These are phyloP conservation scores for Neurospora hispaniola DNA, from an alignment of 495 filamentous ascomycete species.

Conservation along the genomic window DNA sequence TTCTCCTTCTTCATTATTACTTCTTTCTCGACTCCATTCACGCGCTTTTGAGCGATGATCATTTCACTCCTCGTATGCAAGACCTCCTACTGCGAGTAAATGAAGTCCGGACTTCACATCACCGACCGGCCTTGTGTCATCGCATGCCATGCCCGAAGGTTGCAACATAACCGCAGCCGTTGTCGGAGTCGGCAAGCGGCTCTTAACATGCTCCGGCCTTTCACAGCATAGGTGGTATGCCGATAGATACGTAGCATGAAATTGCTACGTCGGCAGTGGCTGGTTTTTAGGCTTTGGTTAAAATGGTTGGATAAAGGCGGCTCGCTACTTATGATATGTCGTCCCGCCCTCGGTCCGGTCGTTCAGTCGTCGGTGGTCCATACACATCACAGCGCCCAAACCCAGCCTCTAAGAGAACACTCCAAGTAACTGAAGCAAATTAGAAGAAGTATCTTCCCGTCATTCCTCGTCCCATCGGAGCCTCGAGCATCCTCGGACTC, in stretches of 20 bases:
- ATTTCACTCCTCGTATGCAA: no score
- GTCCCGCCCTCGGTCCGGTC: background rate
- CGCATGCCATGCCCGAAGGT: background rate
- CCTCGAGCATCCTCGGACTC: background rate
- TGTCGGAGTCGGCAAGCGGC: background rate
- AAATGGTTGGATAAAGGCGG: background rate
- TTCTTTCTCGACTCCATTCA: no score
- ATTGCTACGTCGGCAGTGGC: background rate
- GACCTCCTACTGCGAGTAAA: no score
- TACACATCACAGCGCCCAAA: no score
- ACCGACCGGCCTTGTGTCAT: no score
- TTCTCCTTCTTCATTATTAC: no score
- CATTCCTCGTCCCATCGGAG: background rate
- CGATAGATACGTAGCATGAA: background rate
- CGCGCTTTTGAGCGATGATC: no score
- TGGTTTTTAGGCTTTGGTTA: background rate
- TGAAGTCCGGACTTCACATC: no score
- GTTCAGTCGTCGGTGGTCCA: background rate
- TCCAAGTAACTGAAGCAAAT: background rate
- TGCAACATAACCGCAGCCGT: background rate
- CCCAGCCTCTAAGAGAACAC: background rate
- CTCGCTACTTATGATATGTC: background rate
- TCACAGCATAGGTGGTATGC: background rate
- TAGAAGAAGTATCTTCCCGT: background rate
- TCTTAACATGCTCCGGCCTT: background rate